Base-by-base conservation (phyloP, 495 filamentous ascomycete species). In the Jackrogersella minutella region DNA sequence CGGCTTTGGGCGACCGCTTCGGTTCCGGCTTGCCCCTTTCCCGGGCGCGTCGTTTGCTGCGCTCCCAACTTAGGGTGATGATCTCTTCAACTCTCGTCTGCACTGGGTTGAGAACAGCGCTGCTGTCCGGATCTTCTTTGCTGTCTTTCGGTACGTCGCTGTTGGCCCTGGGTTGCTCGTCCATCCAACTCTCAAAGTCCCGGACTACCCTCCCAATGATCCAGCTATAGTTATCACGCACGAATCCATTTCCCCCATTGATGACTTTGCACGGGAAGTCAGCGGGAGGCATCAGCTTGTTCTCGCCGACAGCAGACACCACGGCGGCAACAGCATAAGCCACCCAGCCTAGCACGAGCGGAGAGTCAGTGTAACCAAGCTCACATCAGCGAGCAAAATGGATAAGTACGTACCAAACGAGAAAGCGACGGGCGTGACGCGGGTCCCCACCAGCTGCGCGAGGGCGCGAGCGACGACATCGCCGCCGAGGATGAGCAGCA, bases 401-500 rank as follows among this genome's bases (percentile, higher is more conserved):
- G 30, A 30, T 13, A 2, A 66, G 63, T 71, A 19, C 16, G 55
- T 66, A 53, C 83, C 83, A 58, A 87, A 87, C 0, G 81, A 85
- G 68, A 87, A 86, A 2, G 76, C 72, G 4, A 87, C 81, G 1
- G 84, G 84, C 0, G 78, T 79, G 22, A 84, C 33, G 0, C 30
- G 28, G 3, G 71, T 69, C 3, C 82, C 78, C 1, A 69, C 49
- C 0, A 80, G 58, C 46, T 84, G 81, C 3, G 83, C 83, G 14
- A 86, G 70, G 3, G 84, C 84, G 16, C 62, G 62, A 17, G 71
- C 67, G 8, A 86, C 71, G n/a, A 85, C 70, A 49, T 85, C 78
- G 8, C 80, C 80, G n/a, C 84, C 83, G 11, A 84, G 56, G 46
- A 86, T 72, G 1, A 86, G 68, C 3, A 86, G 78, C 9, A 85